Evolutionary conservation across 164 flowering plant species (phyloP).

Genomic region (Amborella trichopoda): DNA sequence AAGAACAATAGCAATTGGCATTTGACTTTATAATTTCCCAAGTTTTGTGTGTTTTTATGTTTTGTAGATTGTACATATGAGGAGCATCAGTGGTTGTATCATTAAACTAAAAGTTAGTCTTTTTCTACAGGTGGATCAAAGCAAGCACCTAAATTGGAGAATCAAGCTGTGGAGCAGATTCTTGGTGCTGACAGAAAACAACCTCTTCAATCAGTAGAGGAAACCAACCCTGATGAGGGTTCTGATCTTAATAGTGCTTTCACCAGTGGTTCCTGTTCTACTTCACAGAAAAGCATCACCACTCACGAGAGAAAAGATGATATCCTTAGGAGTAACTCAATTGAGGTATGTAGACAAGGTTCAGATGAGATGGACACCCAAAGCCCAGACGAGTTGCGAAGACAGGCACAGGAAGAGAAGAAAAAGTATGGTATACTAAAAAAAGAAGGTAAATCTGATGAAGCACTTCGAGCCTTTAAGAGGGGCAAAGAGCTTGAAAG

Average conservation of each 20-base stretch:
- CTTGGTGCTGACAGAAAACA: slow-evolving; percentile 31
- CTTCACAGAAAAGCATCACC: slow-evolving; percentile 14
- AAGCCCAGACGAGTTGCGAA: slow-evolving; percentile 76
- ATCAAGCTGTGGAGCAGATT: slow-evolving; percentile 43
- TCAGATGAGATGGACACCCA: slow-evolving; percentile 20
- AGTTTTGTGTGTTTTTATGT: too few species aligned
- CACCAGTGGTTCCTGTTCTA: slow-evolving; percentile 36
- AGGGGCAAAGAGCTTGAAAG: slow-evolving; percentile 92
- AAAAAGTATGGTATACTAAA: slow-evolving; percentile 60
- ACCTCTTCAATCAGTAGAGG: slow-evolving; percentile 16
- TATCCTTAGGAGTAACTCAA: slow-evolving; percentile 13
- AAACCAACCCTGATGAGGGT: slow-evolving; percentile 6
- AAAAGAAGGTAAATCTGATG: slow-evolving; percentile 75
- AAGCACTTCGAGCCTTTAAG: slow-evolving; percentile 85
- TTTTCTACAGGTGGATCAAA: slow-evolving; percentile 43
- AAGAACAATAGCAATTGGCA: too few species aligned
- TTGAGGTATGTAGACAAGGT: slow-evolving; percentile 13
- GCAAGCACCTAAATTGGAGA: slow-evolving; percentile 32
- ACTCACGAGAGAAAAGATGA: slow-evolving; percentile 20
- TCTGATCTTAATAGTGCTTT: slow-evolving; percentile 16
- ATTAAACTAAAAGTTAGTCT: too few species aligned
- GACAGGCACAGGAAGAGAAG: slow-evolving; percentile 74
- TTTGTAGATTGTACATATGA: too few species aligned
- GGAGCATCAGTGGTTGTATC: too few species aligned
- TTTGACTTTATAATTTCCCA: too few species aligned